phyloP scores from a whole-genome alignment of 345 rosid genomes.

The Moricandia arvensis region DNA sequence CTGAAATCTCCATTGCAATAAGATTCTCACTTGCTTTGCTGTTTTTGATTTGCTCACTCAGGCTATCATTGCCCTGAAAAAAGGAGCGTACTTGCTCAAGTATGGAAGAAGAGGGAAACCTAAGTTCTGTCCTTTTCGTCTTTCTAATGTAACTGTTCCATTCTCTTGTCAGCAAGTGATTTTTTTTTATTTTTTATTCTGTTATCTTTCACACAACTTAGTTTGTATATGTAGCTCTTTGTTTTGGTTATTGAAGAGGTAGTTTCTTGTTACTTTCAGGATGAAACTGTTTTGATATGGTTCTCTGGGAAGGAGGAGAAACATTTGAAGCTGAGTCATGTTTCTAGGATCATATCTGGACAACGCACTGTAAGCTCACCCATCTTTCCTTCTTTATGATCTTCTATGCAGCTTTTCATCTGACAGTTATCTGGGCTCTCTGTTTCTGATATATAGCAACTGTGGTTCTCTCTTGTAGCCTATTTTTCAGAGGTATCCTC shows the following conservation, averaged over 20 bases:
- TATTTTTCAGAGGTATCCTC: slow-evolving; percentile 94
- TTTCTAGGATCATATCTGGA: slow-evolving; percentile 89
- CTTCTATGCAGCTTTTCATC: background rate
- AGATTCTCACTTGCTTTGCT: background rate
- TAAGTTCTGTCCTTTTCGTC: slow-evolving; percentile 96
- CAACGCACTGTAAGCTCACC: slow-evolving; percentile 88
- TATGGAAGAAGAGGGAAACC: slow-evolving; percentile 99
- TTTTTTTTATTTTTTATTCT: background rate
- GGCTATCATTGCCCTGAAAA: slow-evolving; percentile 96
- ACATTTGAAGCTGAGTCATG: slow-evolving; percentile 80
- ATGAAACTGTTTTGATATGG: slow-evolving; percentile 96
- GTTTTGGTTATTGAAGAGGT: slow-evolving; percentile 11
- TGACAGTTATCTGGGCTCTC: background rate
- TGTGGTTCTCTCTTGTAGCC: slow-evolving; percentile 58
- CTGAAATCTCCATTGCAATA: background rate
- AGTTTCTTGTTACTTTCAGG: slow-evolving; percentile 51
- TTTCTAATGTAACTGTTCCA: slow-evolving; percentile 54
- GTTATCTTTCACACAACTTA: background rate
- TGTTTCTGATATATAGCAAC: background rate
- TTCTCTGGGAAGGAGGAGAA: slow-evolving; percentile 92
- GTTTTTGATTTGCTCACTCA: slow-evolving; percentile 40
- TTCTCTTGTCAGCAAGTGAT: background rate
- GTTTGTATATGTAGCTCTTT: background rate
- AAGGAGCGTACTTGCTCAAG: slow-evolving; percentile 91
- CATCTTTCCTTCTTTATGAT: background rate